phyloP scores from a whole-genome alignment of 495 filamentous ascomycete species.

The Aspergillus kassunensis region DNA sequence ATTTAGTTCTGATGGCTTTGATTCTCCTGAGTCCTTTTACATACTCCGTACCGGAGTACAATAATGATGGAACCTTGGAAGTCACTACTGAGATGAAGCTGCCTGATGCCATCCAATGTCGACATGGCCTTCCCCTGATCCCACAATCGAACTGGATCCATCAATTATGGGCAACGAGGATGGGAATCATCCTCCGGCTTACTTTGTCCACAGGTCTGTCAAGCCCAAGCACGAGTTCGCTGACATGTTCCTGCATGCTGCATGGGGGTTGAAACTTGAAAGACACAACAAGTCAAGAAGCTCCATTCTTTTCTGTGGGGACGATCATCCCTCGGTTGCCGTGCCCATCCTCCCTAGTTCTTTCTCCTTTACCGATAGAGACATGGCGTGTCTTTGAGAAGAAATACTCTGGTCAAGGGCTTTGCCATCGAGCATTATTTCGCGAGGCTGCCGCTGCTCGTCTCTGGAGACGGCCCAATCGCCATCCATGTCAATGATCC shows the following conservation, averaged over 20 bases:
- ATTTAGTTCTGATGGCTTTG: conserved; percentile 13
- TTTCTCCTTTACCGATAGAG: conserved; percentile 14
- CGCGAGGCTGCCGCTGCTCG: background rate
- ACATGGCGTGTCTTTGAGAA: conserved; percentile 19
- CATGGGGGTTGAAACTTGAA: conserved; percentile 1
- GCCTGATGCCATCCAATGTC: no score
- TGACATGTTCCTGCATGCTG: conserved; percentile 16
- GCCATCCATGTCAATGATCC: background rate
- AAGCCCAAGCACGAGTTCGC: conserved; percentile 20
- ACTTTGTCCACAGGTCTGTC: conserved; percentile 9
- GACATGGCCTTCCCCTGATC: no score
- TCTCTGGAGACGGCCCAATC: background rate
- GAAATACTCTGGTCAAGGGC: background rate
- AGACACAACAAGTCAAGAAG: conserved; percentile 15
- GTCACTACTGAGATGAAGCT: no score
- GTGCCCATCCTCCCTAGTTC: conserved; percentile 16
- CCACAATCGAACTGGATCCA: background rate
- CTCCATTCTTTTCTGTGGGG: conserved; percentile 24
- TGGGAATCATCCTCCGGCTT: conserved; percentile 17
- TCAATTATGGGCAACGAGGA: background rate
- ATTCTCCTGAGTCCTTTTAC: conserved; percentile 14
- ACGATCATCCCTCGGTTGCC: conserved; percentile 26
- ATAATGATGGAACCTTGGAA: no score
- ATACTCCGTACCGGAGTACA: background rate
- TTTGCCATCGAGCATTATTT: background rate